Evolutionary conservation across 768 basidiomycete species (phyloP).

Genomic region (Tylopilus intermedius): DNA sequence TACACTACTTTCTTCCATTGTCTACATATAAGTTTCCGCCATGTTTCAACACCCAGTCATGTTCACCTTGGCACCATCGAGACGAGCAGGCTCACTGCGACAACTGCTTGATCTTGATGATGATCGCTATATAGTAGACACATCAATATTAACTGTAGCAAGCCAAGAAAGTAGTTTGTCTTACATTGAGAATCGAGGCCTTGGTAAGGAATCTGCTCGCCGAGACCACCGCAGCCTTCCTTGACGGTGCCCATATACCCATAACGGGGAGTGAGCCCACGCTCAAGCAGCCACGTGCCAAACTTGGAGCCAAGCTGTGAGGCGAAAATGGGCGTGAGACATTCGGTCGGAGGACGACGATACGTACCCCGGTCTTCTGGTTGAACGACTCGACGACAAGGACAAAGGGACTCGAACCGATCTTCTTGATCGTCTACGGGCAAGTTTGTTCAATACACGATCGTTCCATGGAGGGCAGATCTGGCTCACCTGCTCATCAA

Average conservation of each 20-base stretch:
- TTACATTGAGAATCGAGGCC: conserved; percentile 73
- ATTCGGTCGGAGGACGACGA: no score
- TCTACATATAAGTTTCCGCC: no score
- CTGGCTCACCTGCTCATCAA: conserved; percentile 66
- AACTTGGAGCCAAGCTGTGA: no score
- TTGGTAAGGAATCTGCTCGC: conserved; percentile 82
- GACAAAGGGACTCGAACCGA: no score
- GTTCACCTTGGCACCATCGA: neutral
- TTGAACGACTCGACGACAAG: no score
- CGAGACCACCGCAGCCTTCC: conserved; percentile 72
- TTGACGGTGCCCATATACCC: conserved; percentile 71
- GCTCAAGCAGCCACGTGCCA: no score
- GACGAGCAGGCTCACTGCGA: conserved; percentile 21
- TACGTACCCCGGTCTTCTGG: no score
- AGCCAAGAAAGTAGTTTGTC: conserved; percentile 22
- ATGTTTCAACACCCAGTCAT: no score
- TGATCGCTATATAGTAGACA: conserved; percentile 34
- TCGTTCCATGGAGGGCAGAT: neutral
- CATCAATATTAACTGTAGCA: neutral
- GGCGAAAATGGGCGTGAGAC: no score
- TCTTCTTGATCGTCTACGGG: conserved; percentile 41
- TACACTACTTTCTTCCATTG: no score
- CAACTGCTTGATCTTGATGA: conserved; percentile 41
- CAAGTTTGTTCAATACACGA: neutral
- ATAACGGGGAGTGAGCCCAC: conserved; percentile 45